Conservation (phyloP, 2,329 filamentous ascomycete species). For the Cytospora paraplurivora region DNA sequence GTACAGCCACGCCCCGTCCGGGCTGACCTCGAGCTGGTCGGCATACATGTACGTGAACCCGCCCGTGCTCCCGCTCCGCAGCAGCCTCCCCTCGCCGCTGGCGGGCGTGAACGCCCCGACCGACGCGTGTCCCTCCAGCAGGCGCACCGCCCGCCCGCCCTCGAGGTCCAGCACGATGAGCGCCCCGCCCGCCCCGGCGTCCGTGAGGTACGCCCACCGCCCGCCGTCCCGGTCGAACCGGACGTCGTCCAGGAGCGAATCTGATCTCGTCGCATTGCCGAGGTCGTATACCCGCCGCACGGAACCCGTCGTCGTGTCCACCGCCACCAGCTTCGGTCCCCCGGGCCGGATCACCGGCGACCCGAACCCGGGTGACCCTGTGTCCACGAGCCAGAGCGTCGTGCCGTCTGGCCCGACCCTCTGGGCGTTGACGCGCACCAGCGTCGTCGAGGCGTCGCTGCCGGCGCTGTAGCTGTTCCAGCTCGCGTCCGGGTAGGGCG, state of each 20-base stretch:
- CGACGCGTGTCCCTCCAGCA: slow-evolving; percentile 24
- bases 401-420: slow-evolving; percentile 15
- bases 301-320: slow-evolving; percentile 13
- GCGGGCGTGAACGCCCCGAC: slow-evolving; percentile 17
- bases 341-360: slow-evolving; percentile 19
- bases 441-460: slow-evolving; percentile 12
- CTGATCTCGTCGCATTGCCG: slow-evolving; percentile 22
- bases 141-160: slow-evolving; percentile 15
- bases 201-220: slow-evolving; percentile 23
- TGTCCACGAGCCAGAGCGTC: slow-evolving; percentile 26
- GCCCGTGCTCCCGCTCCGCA: slow-evolving; percentile 1
- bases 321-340: slow-evolving; percentile 26
- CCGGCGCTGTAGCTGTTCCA: slow-evolving; percentile 24
- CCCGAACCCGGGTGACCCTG: slow-evolving; percentile 24
- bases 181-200: slow-evolving; percentile 22
- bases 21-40: slow-evolving; percentile 28
- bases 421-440: slow-evolving; percentile 21
- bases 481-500: slow-evolving; percentile 19
- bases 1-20: slow-evolving; percentile 18
- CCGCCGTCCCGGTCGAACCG: slow-evolving; percentile 14
- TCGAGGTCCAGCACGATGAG: slow-evolving; percentile 25
- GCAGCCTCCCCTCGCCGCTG: slow-evolving; percentile 15
- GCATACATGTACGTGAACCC: slow-evolving; percentile 6
- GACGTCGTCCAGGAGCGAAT: slow-evolving; percentile 23
- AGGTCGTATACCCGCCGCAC: slow-evolving; percentile 22